These are phyloP conservation scores for Aeminium ludgeri DNA, from an alignment of 495 filamentous ascomycete genomes.

Conservation along the genomic window DNA sequence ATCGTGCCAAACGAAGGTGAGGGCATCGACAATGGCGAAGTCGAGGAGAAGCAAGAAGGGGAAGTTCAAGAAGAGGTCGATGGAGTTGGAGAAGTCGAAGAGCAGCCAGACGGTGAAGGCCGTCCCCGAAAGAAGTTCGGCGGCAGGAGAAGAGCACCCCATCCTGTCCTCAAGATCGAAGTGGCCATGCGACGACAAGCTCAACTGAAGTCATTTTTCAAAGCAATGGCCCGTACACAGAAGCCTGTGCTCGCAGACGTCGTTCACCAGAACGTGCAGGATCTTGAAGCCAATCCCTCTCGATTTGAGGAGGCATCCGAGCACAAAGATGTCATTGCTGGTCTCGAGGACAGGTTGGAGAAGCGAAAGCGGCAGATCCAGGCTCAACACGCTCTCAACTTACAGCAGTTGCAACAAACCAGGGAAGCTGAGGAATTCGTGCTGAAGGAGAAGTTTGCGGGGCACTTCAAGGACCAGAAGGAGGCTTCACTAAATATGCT, in stretches of 20 bases:
- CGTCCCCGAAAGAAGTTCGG: conserved; percentile 18
- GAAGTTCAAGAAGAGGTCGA: conserved; percentile 4
- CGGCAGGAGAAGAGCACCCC: conserved; percentile 23
- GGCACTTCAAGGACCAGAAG: not conserved
- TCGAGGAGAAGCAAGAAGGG: not conserved
- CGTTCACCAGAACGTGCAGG: conserved; percentile 17
- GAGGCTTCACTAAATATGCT: conserved; percentile 1
- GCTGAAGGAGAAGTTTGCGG: not conserved
- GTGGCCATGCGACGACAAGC: conserved; percentile 24
- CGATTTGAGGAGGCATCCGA: conserved; percentile 18
- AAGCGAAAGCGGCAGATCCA: conserved; percentile 10
- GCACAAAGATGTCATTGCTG: conserved; percentile 13
- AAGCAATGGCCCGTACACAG: conserved; percentile 19
- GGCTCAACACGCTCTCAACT: conserved; percentile 4
- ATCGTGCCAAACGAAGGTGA: not conserved
- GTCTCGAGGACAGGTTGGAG: conserved; percentile 14
- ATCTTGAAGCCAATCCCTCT: conserved; percentile 18
- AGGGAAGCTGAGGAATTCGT: conserved; percentile 2
- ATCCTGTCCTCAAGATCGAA: conserved; percentile 23
- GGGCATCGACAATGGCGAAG: not conserved
- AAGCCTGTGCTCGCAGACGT: conserved; percentile 25
- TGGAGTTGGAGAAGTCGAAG: conserved; percentile 11
- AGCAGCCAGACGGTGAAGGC: conserved; percentile 7
- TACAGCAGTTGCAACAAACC: not conserved
- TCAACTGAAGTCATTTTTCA: conserved; percentile 22